Percentiles rank a stretch among this genome's conserved stretches.
Conservation (phyloP, 2,329 filamentous ascomycete genomes). For the Exophiala sp. region DNA sequence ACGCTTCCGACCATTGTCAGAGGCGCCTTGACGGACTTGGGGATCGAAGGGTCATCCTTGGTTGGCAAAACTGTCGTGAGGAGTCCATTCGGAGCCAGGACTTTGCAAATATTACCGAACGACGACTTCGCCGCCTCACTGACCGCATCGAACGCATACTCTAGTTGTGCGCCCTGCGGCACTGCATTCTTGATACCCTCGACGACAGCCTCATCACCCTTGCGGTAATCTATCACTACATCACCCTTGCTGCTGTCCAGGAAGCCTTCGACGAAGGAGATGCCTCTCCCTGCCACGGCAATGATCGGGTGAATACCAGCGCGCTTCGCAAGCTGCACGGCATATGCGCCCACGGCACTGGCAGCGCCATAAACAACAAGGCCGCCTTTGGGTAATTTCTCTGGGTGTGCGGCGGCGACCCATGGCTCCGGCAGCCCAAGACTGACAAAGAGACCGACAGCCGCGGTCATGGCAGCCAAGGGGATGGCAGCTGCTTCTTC, state of each 20-base stretch:
- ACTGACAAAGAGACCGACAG: slow-evolving; percentile 11
- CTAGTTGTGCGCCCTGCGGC: slow-evolving; percentile 38
- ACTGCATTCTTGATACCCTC: slow-evolving; percentile 47
- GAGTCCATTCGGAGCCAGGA: slow-evolving; percentile 35
- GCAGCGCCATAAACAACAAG: slow-evolving; percentile 55
- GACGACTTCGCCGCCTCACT: slow-evolving; percentile 50
- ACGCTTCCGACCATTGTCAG: slow-evolving; percentile 6
- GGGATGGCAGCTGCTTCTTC: slow-evolving; percentile 40
- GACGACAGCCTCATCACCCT: slow-evolving; percentile 49
- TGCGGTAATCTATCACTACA: slow-evolving; percentile 58
- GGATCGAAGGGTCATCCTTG: slow-evolving; percentile 5
- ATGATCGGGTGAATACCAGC: slow-evolving; percentile 62
- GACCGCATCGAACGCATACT: slow-evolving; percentile 57
- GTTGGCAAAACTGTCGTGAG: slow-evolving; percentile 10
- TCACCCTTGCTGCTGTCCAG: slow-evolving; percentile 56
- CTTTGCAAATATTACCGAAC: slow-evolving; percentile 42
- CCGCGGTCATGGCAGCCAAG: slow-evolving; percentile 19
- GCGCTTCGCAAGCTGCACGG: slow-evolving; percentile 53
- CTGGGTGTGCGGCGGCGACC: not conserved
- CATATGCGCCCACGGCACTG: slow-evolving; percentile 57
- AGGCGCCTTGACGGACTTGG: not conserved
- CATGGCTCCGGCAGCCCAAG: slow-evolving; percentile 21
- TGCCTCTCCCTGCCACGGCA: slow-evolving; percentile 54
- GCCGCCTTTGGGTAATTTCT: slow-evolving; percentile 14
- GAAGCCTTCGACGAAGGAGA: slow-evolving; percentile 49